phyloP scores from a whole-genome alignment of 192 early-diverging fungal genomes.

The Linderina pennispora region DNA sequence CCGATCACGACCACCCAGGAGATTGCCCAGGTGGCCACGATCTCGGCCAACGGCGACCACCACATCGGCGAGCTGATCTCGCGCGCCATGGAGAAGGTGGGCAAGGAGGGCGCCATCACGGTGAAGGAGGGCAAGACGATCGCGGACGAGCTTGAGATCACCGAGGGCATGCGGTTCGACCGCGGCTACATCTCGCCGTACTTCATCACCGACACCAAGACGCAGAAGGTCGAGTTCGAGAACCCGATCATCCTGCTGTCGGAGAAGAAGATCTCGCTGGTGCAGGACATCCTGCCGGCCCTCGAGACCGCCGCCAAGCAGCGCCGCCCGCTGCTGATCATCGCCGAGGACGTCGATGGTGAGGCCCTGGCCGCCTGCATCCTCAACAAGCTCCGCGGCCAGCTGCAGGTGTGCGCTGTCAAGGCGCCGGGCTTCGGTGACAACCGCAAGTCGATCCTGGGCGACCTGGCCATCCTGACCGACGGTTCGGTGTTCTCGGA shows the following conservation, averaged over 20 bases:
- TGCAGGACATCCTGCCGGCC: conserved; percentile 95
- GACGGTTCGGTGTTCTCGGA: conserved; percentile 96
- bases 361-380: conserved; percentile 99
- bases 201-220: conserved; percentile 98
- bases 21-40: conserved; percentile 98
- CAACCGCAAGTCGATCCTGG: conserved; percentile 98
- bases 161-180: conserved; percentile 99
- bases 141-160: conserved; percentile 98
- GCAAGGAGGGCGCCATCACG: conserved; percentile 99
- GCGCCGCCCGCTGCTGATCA: conserved; percentile 94
- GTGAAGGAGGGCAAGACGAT: conserved; percentile 99
- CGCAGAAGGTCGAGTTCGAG: conserved; percentile 99
- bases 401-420: conserved; percentile 93
- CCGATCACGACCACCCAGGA: conserved; percentile 93
- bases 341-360: conserved; percentile 99
- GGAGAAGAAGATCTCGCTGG: conserved; percentile 94
- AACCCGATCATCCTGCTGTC: conserved; percentile 98
- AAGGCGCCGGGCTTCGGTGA: conserved; percentile 99
- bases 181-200: conserved; percentile 99
- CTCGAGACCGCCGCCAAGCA: conserved; percentile 90
- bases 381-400: conserved; percentile 98
- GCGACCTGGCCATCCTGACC: conserved; percentile 95
- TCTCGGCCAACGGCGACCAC: conserved; percentile 99
- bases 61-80: conserved; percentile 96
- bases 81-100: conserved; percentile 99